Base-by-base conservation (phyloP, 805 yeast species). In the Pichia heedii region DNA sequence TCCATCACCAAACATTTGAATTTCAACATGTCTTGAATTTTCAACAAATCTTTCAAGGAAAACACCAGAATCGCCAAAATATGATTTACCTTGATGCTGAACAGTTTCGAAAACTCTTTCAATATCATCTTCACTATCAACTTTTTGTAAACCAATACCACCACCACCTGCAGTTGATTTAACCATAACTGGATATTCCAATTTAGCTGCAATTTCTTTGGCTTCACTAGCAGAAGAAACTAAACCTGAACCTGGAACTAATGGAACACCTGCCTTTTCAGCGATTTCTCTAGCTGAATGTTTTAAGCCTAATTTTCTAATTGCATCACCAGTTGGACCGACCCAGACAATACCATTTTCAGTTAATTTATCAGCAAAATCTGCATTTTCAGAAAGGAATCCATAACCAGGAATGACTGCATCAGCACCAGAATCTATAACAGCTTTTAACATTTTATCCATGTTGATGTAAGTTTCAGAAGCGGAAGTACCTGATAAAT, bases 151-250 rank as follows among this genome's bases (percentile, higher is more conserved):
- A 51, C 98, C 98, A 57, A 90, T 90, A 66, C 98, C 98, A 65
- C 98, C 98, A 58, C 98, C 98, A 61, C 98, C 98, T 22, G 97
- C 97, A 48, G 98, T 93, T 22, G 95, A 84, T 65, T 90, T 90
- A 40, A 93, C 85, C 97, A 90, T 90, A 29, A 90, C 77, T 24
- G 97, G 97, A 55, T 86, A 93, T 45, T 75, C 84, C 40, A 90
- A 69, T 54, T 74, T 67, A 16, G 76, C 79, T 15, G 96, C 97
- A 49, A 81, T 75, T 47, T 67, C 71, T 45, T 71, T 69, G 4
- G 97, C 97, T 55, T 84, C 96, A 11, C 73, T 73, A 12, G 89
- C 72, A 49, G 76, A 67, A 2, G 74, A 67, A 32, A 90, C 79
- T 52, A 93, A 71, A 9, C 87, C 94, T 15, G 97, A 84, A 40